Base-by-base conservation (phyloP, 345 rosid genomes). In the Pistacia vera region DNA sequence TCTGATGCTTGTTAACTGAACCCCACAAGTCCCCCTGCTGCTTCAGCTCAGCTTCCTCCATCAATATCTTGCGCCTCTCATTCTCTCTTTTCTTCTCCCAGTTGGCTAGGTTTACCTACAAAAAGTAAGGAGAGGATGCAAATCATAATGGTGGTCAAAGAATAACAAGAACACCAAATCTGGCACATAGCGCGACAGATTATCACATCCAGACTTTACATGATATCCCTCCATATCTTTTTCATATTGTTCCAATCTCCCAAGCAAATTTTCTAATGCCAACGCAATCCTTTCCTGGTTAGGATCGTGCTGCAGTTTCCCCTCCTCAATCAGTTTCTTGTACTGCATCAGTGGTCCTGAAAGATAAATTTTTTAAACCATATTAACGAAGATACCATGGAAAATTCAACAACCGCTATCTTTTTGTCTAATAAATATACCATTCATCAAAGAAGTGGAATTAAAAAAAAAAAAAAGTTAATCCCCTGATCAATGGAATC, bases 81-180 rank as follows among this genome's bases (percentile, higher is more conserved):
- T 88, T 70, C 81, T 95, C 98, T 77, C 98, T 88, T 35, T 51
- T 88, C 83, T 83, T 86, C 88, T 93, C 94, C 98, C 98, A 95
- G 17, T 88, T 86, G 17, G 83, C 87, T 74, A 93, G 85, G 35
- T 82, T 91, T 72, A 82, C 83, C 98, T 92, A 75, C 65, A 73
- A 33, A 66, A 56, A 6, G 11, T 4, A 80, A 30, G 63, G 51
- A 66, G 16, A 71, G 75, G 64, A 74, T 59, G 48, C 64, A 74
- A 58, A 74, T 13, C 70, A 4, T 44, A 35, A 55, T 55, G 3
- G 48, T n/a, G 25, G 22, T 55, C 17, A 57, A 62, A 70, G 28
- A 60, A 52, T 16, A 25, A 25, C 72, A 62, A 65, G 59, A 58
- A 48, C n/a, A 68, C 56, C 68, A 71, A 58, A 52, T 62, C 17